Base-by-base conservation (phyloP, 139 green algal species). In the Chlorella sp. region DNA sequence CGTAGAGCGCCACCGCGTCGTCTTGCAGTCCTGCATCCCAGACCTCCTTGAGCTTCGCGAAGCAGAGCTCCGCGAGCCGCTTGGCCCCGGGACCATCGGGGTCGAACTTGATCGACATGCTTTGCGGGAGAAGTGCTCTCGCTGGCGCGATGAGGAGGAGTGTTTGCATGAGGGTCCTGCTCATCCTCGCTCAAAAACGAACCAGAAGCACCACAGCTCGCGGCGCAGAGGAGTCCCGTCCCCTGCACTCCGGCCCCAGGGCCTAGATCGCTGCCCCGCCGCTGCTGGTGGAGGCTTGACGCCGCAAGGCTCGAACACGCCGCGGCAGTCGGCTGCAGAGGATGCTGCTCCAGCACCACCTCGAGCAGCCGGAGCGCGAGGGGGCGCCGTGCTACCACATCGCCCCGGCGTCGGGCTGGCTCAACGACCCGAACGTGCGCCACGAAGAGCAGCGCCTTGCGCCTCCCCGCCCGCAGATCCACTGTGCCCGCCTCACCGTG, bases 1-100 rank as follows among this genome's bases (percentile, higher is more conserved):
- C 65, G 36, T 71, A 71, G 35, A 62, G 65, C 35, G 65, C 65
- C 65, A 71, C 35, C 6, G 65, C 34, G 61, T 71, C 35, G 24
- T 71, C 35, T 14, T 51, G 3, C 35, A 71, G 65, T 14, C n/a
- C 20, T 2, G 22, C n/a, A 26, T 71, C 65, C 35, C 35, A 71
- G 5, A 34, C 3, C 23, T 71, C 32, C 65, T 71, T 71, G 17
- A 71, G 65, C 65, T 71, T 71, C 35, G 32, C 35, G 2, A 60
- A 30, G 10, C 20, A 20, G 26, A 60, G 14, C 35, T 29, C 26
- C 2, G 61, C 35, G 5, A 71, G 65, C 24, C n/a, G 26, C 35
- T 61, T n/a, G 2, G 35, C 35, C n/a, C 35, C 65, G 2, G 65
- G 35, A 5, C 14, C 61, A n/a, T 71, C 27, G 2, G 61, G 23